Percentiles rank a stretch among this genome's conserved stretches.
These are phyloP conservation scores for Pythium rhizo-oryzae DNA, from an alignment of 352 stramenopile species.

Conservation along the genomic window DNA sequence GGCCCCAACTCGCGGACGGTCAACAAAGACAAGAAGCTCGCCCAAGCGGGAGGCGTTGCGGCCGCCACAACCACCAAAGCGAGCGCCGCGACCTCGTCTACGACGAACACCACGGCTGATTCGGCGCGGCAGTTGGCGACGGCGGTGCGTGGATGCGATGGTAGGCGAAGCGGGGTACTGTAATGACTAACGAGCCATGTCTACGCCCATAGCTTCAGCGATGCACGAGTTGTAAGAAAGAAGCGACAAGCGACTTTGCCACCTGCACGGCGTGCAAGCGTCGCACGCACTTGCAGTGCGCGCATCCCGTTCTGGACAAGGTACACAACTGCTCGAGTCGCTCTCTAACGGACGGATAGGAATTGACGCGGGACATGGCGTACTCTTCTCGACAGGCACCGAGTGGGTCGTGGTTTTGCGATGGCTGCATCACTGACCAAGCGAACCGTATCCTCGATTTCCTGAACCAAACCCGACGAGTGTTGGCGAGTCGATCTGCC, in stretches of 20 bases:
- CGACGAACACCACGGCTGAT: background rate
- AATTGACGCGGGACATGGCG: background rate
- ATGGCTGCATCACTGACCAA: conserved; percentile 35
- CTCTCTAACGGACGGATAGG: background rate
- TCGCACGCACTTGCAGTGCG: conserved; percentile 63
- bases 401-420: conserved; percentile 41
- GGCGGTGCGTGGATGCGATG: conserved; percentile 27
- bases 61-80: conserved; percentile 16
- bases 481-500: conserved; percentile 23
- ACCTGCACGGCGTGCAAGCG: conserved; percentile 62
- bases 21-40: conserved; percentile 62
- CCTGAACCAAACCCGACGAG: conserved; percentile 60
- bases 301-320: conserved; percentile 36
- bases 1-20: conserved; percentile 56
- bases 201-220: conserved; percentile 31
- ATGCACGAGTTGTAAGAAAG: conserved; percentile 48
- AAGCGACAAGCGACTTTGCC: conserved; percentile 44
- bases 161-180: no score
- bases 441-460: conserved; percentile 67
- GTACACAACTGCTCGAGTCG: no score
- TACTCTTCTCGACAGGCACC: conserved; percentile 25
- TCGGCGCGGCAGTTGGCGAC: conserved; percentile 27
- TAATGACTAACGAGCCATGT: background rate
- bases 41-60: conserved; percentile 4
- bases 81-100: conserved; percentile 22